A percentile compares a stretch with the other conserved stretches of the same genome.
These are phyloP conservation scores for Lachnellula suecica DNA, from an alignment of 2,329 filamentous ascomycete genomes.

Conservation along the genomic window DNA sequence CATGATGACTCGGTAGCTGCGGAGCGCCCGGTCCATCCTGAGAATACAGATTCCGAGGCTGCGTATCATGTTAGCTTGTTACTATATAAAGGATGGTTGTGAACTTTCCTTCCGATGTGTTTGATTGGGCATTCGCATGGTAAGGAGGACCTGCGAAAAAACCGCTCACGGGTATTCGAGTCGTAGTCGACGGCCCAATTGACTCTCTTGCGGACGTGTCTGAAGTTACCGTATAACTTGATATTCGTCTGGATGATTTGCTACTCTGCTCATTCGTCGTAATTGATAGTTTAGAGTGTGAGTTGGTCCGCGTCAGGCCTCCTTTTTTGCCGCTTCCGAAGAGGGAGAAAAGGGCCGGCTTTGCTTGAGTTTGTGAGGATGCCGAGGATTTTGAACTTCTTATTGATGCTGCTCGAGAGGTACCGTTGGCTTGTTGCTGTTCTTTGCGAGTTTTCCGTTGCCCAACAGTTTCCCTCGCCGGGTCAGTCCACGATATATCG, in stretches of 20 bases:
- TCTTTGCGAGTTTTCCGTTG: constrained; percentile 31
- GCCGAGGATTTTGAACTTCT: constrained; percentile 20
- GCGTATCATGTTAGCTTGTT: constrained; percentile 12
- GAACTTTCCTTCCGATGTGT: constrained; percentile 24
- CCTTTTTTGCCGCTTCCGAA: constrained; percentile 36
- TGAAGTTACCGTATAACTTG: constrained; percentile 20
- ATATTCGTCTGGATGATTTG: constrained; percentile 14
- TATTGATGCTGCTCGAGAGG: constrained; percentile 16
- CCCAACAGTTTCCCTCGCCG: constrained; percentile 30
- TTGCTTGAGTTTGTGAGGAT: constrained; percentile 1
- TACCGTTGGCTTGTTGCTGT: constrained; percentile 11
- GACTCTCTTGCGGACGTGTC: constrained; percentile 10
- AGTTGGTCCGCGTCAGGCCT: neutral
- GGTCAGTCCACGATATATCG: constrained; percentile 33
- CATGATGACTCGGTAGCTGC: constrained; percentile 36
- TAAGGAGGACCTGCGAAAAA: constrained; percentile 10
- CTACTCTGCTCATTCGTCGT: constrained; percentile 6
- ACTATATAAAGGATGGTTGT: neutral
- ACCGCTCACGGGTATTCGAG: constrained; percentile 9
- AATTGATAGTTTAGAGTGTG: constrained; percentile 6
- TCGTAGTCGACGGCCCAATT: constrained; percentile 10
- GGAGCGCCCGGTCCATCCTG: constrained; percentile 42
- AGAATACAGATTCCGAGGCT: constrained; percentile 44
- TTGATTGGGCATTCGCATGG: constrained; percentile 13
- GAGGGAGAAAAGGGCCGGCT: constrained; percentile 23